A percentile compares a stretch with the other conserved stretches of the same genome.
Evolutionary conservation across 2,329 filamentous ascomycete species (phyloP).

Genomic region (Meredithiella fracta): DNA sequence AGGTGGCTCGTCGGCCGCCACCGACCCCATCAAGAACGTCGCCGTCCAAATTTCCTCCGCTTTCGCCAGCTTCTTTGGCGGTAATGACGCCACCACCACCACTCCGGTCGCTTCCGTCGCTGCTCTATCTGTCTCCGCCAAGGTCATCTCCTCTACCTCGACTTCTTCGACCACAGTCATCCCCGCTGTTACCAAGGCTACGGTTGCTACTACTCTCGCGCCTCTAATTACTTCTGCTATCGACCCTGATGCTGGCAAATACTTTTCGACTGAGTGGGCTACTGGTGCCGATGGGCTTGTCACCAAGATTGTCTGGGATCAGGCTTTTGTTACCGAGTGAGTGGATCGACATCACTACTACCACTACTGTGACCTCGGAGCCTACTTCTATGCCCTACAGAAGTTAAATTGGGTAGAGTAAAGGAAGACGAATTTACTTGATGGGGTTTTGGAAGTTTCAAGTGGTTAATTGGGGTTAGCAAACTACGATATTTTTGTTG

Average conservation of each 20-base stretch:
- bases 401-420: not conserved
- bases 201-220: slow-evolving; percentile 10
- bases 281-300: slow-evolving; percentile 32
- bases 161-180: not conserved
- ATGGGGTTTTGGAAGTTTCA: not conserved
- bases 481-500: not conserved
- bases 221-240: not conserved
- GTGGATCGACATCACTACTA: slow-evolving; percentile 25
- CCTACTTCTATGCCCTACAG: not conserved
- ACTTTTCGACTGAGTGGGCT: slow-evolving; percentile 35
- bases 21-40: not conserved
- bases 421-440: not conserved
- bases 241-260: slow-evolving; percentile 22
- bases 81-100: not conserved
- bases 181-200: not conserved
- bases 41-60: not conserved
- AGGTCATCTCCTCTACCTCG: not conserved
- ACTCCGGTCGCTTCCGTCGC: not conserved
- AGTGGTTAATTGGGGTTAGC: not conserved
- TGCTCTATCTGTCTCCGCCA: not conserved
- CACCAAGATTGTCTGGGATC: slow-evolving; percentile 40
- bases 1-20: not conserved
- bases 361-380: slow-evolving; percentile 20
- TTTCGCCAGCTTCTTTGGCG: slow-evolving; percentile 13
- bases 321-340: slow-evolving; percentile 36